phyloP scores from a whole-genome alignment of 371 early-diverging fungal genomes.

The Mortierella sp. region DNA sequence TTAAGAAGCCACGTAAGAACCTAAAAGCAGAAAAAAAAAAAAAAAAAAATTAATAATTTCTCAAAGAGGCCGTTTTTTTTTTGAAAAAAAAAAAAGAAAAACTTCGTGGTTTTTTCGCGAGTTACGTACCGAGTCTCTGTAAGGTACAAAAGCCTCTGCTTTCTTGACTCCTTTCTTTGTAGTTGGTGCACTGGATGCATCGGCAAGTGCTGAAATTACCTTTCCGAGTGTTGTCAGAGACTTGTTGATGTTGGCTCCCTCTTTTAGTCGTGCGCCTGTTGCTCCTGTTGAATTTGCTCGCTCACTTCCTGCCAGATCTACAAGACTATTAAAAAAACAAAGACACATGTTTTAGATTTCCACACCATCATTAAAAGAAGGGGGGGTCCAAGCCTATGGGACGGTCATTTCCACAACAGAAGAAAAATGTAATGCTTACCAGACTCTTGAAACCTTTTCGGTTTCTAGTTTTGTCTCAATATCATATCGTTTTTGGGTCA shows the following conservation, averaged over 20 bases:
- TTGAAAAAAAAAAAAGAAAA: neutral
- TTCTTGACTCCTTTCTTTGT: slow-evolving; percentile 62
- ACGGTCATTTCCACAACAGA: neutral
- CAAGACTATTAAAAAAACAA: slow-evolving; percentile 62
- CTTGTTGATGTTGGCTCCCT: slow-evolving; percentile 99
- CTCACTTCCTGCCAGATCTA: slow-evolving; percentile 97
- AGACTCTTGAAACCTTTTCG: slow-evolving; percentile 82
- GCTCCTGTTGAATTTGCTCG: slow-evolving; percentile 96
- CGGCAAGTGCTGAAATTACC: slow-evolving; percentile 96
- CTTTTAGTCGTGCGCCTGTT: slow-evolving; percentile 95
- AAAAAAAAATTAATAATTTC: neutral
- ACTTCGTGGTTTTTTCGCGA: too few relatives aligned
- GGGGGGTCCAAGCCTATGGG: too few relatives aligned
- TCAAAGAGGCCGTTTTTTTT: neutral
- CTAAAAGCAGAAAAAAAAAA: slow-evolving; percentile 41
- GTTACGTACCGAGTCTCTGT: slow-evolving; percentile 83
- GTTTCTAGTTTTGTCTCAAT: slow-evolving; percentile 72
- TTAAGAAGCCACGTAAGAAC: slow-evolving; percentile 95
- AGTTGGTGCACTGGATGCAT: slow-evolving; percentile 63
- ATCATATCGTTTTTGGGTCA: slow-evolving; percentile 76
- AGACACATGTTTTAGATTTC: neutral
- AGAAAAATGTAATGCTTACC: slow-evolving; percentile 45
- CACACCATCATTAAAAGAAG: neutral
- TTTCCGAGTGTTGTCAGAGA: slow-evolving; percentile 95
- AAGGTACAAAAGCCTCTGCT: slow-evolving; percentile 78